Base-by-base conservation (phyloP, 2,329 filamentous ascomycete species). In the Lecanosticta acicola region DNA sequence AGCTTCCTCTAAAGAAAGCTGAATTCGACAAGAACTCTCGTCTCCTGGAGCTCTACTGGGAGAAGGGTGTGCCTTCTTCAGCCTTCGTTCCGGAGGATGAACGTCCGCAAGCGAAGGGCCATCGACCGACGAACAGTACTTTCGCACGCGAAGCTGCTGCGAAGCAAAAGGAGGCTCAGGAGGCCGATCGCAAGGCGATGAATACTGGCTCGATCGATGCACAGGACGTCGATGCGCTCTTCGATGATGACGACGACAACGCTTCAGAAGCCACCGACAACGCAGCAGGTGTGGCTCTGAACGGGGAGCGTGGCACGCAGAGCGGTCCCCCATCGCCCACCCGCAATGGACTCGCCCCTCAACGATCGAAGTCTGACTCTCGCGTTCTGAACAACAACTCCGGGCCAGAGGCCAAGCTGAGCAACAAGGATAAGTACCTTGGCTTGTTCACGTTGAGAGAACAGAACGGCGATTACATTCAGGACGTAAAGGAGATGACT, bases 401-500 rank as follows among this genome's bases (percentile, higher is more conserved):
- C 57, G 79, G 81, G 43, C 80, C 84, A 3, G 90, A 94, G 71
- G 78, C 80, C 46, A 88, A 89, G 64, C 71, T 93, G 66, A 87
- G 78, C 55, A 88, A 93, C 73, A 97, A 95, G 78, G 89, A 97
- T 75, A 96, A 94, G 74, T 98, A 96, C 69, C 71, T 95, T 53
- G 87, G 84, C 66, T 75, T 93, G 55, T 97, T 97, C 74, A 82
- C 83, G 59, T 76, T 98, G 58, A 80, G 93, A 42, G 91, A 98
- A 68, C 87, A 94, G 70, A 85, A 86, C 58, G 91, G 91, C 55
- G 87, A 97, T 60, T 94, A 94, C 73, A 96, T 98, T 63, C 93
- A 98, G 71, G 93, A 98, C 68, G 89, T 98, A 56, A 90, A 84
- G 47, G 93, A 98, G 76, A 96, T 98, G 90, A 91, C 88, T 35